A percentile compares a stretch with the other conserved stretches of the same genome.
phyloP scores from a whole-genome alignment of 441 rosid genomes.

The Flueggea neowawraea region DNA sequence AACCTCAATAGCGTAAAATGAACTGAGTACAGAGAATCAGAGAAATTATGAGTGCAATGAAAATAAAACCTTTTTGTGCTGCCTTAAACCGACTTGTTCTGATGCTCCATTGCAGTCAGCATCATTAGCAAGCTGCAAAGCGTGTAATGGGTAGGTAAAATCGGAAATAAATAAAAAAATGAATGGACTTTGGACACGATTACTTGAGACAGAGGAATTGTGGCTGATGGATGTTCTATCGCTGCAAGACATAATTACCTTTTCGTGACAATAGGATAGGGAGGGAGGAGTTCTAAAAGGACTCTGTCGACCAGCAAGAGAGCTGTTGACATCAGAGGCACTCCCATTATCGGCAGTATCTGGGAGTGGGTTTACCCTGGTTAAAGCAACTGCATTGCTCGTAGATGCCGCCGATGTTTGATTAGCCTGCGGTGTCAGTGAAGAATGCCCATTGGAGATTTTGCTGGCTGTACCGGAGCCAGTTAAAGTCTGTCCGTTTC shows the following conservation, averaged over 20 bases:
- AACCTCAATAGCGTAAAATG: no score
- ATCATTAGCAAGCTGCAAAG: constrained; percentile 40
- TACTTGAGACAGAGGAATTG: no score
- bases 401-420: constrained; percentile 27
- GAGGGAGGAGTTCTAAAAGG: constrained; percentile 98
- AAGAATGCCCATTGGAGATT: constrained; percentile 50
- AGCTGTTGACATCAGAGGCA: constrained; percentile 16
- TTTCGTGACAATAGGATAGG: constrained; percentile 51
- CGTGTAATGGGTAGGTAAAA: constrained; percentile 9
- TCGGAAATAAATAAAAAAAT: not conserved
- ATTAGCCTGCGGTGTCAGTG: constrained; percentile 35
- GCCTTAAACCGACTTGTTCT: constrained; percentile 44
- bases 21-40: not conserved
- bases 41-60: constrained; percentile 2
- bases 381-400: constrained; percentile 36
- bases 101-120: constrained; percentile 39
- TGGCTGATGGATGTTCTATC: no score
- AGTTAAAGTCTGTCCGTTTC: constrained; percentile 19
- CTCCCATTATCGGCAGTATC: constrained; percentile 28
- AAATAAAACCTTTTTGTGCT: constrained; percentile 75
- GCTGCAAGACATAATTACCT: constrained; percentile 38
- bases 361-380: constrained; percentile 40
- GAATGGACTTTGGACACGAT: no score
- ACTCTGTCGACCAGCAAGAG: constrained; percentile 49
- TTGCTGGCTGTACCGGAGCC: constrained; percentile 28